phyloP scores from a whole-genome alignment of 352 stramenopile species.

The Phytopythium mirpurense region DNA sequence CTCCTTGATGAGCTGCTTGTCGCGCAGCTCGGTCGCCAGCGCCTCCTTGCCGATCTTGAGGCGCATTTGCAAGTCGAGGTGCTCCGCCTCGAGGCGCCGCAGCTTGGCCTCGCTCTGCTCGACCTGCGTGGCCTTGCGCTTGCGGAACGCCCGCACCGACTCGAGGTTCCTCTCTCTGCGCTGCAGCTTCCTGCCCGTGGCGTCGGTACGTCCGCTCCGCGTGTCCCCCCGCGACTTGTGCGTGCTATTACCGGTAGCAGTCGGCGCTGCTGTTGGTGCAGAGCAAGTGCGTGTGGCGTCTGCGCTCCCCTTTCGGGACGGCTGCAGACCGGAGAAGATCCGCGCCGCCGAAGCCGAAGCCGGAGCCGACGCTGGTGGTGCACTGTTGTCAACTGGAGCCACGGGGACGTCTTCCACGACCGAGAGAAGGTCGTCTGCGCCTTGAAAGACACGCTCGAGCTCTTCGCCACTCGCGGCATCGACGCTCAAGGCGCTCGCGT shows the following conservation, averaged over 20 bases:
- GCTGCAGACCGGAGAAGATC: constrained; percentile 16
- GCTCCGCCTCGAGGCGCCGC: constrained; percentile 62
- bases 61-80: constrained; percentile 76
- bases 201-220: constrained; percentile 8
- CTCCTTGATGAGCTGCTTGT: constrained; percentile 78
- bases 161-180: constrained; percentile 70
- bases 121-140: constrained; percentile 70
- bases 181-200: constrained; percentile 44
- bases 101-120: constrained; percentile 64
- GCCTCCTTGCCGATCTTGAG: constrained; percentile 81
- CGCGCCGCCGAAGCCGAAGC: constrained; percentile 7
- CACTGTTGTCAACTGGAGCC: neutral
- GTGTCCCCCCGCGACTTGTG: constrained; percentile 1
- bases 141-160: constrained; percentile 71
- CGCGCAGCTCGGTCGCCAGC: constrained; percentile 59
- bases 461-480: constrained; percentile 19
- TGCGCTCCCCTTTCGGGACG: neutral
- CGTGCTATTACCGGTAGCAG: constrained; percentile 9
- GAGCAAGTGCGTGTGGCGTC: neutral
- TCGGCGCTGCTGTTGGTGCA: constrained; percentile 12
- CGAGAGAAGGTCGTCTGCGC: constrained; percentile 6
- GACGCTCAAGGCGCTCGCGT: neutral
- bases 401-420: neutral
- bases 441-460: constrained; percentile 34
- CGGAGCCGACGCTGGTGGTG: neutral